Evolutionary conservation across 257 asterid genomes (phyloP), one percentile per base, ranked within the genome.

Genomic region (Craterostigma plantagineum): DNA sequence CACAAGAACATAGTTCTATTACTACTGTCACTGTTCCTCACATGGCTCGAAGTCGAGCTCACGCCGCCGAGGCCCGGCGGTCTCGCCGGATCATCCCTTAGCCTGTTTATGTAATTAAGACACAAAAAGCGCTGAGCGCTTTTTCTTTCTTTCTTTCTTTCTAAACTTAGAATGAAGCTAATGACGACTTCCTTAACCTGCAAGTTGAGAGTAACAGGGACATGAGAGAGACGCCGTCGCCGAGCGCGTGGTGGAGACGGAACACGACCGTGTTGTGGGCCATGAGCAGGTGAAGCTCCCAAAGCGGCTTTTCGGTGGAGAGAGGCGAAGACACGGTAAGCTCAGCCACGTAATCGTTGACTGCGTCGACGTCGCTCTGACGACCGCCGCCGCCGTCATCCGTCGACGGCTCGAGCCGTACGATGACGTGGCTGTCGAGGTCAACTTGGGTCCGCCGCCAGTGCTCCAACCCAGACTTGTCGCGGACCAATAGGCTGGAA

Each of bases 211-310:
- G 53, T 33, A 83, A 34, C 83, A 74, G 43, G 48, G 95, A 66
- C 91, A 83, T 71, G 14, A 83, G 42, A 7, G 92, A 76, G 35
- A 75, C 71, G 14, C 92, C 95, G 53, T 83, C 95, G 3, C 95
- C 95, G 4, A 83, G 68, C 43, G 95, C 69, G 63, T 83, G 95
- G 68, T 83, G 91, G 51, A 73, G 34, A 0, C 92, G 81, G 56
- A 71, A 60, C 4, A 79, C 57, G 1, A 13, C 10, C 34, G 72
- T 68, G 0, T 51, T 73, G 11, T 76, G 80, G 16, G 82, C 82
- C 65, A 64, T 35, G 3, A 82, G 68, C 0, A 82, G 61, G 34
- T 78, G 95, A 6, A 82, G 11, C 55, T 82, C 92, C 95, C 95
- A 82, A 14, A 82, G 57, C 0, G 91, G 95, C 38, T 82, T 82